These are phyloP conservation scores for Erythrobasidium yunnanense DNA, from an alignment of 768 basidiomycete genomes.

Conservation along the genomic window DNA sequence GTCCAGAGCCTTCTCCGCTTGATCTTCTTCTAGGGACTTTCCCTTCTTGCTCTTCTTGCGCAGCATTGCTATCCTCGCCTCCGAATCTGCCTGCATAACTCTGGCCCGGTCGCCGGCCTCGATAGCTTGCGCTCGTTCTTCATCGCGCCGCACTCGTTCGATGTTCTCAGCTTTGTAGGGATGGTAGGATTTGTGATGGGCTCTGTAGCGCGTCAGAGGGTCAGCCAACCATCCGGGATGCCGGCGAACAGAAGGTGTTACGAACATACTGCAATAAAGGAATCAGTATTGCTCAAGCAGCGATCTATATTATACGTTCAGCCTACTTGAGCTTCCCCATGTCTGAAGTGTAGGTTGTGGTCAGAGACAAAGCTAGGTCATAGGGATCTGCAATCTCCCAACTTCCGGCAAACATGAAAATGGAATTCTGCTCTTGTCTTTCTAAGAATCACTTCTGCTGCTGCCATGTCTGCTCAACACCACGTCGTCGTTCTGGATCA, in stretches of 20 bases:
- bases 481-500: conserved; percentile 20
- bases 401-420: not conserved
- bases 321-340: conserved; percentile 23
- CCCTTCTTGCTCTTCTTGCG: conserved; percentile 23
- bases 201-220: conserved; percentile 3
- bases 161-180: conserved; percentile 30
- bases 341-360: not conserved
- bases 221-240: not conserved
- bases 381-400: not conserved
- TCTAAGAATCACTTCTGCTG: no score
- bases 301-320: not conserved
- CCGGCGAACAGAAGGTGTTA: no score
- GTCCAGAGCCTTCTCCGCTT: conserved; percentile 22
- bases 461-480: not conserved
- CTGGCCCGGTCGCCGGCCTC: conserved; percentile 24
- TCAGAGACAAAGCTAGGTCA: not conserved
- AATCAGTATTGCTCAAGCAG: not conserved
- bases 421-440: no score
- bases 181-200: conserved; percentile 26
- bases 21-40: conserved; percentile 19
- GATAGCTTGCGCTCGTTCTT: conserved; percentile 10
- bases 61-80: conserved; percentile 22
- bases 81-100: conserved; percentile 27
- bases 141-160: conserved; percentile 30
- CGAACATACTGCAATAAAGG: no score